These are phyloP conservation scores for Stagonosporopsis rhizophila DNA, from an alignment of 2,329 filamentous ascomycete species.

Conservation along the genomic window DNA sequence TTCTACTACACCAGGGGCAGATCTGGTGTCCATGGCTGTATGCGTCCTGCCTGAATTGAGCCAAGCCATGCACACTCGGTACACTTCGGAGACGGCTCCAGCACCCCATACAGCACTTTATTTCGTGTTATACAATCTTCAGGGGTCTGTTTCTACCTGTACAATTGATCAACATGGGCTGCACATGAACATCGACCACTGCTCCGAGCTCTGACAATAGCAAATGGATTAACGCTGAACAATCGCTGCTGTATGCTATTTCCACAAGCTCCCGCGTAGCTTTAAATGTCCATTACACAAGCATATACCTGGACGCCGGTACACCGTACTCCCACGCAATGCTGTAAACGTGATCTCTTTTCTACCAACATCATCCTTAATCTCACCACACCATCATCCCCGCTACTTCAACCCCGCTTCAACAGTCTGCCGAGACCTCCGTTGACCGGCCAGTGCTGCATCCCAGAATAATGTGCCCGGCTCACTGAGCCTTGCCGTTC, in stretches of 20 bases:
- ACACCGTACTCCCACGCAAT: slow-evolving; percentile 36
- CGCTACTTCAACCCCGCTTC: background rate
- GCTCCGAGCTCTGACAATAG: background rate
- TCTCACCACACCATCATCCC: background rate
- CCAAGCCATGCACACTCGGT: background rate
- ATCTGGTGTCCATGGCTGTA: background rate
- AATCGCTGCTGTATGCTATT: slow-evolving; percentile 15
- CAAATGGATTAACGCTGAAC: slow-evolving; percentile 9
- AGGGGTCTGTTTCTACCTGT: no score
- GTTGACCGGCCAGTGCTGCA: slow-evolving; percentile 11
- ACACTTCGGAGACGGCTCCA: slow-evolving; percentile 7
- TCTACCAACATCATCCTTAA: background rate
- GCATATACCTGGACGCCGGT: slow-evolving; percentile 18
- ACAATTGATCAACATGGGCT: background rate
- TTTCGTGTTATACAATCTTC: background rate
- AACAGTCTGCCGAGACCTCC: background rate
- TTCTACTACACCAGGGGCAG: no score
- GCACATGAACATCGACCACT: background rate
- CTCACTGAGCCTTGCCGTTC: slow-evolving; percentile 35
- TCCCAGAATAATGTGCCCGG: slow-evolving; percentile 9
- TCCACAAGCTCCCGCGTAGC: slow-evolving; percentile 4
- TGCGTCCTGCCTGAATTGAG: background rate
- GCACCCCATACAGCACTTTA: background rate
- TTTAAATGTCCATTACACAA: background rate
- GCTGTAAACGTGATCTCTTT: slow-evolving; percentile 21